Evolutionary conservation across 306 rosid genomes (phyloP), one percentile per base, ranked within the genome.

Genomic region (Benincasa hispida): DNA sequence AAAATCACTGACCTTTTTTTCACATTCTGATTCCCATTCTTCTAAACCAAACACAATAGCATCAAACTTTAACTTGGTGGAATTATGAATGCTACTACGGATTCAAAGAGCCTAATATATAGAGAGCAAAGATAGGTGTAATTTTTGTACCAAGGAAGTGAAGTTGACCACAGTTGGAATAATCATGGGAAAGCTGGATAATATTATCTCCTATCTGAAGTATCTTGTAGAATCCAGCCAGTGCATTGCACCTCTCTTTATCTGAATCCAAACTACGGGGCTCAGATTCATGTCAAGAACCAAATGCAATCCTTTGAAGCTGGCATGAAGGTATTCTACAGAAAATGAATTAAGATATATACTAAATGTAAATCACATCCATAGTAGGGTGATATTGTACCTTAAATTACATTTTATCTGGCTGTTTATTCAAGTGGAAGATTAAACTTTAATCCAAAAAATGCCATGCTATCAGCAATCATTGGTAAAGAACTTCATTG

Each of bases 101-200:
- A 63, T 63, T 27, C 18, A 2, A 39, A 21, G 53, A 21, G 53
- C 5, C 30, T 21, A 67, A 67, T 67, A 67, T 67, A 67, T 37
- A 45, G 47, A 34, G 69, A 32, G 42, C 45, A 62, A 18, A 62
- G 72, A 34, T 10, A 4, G 53, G 50, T 67, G 53, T 39, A 17
- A 67, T 39, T n/a, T 67, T 67, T 65, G 51, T n/a, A 67, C 53
- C 30, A 67, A 39, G 53, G 73, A 67, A 35, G 21, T 67, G 73
- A 67, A 12, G 73, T 37, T 66, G 51, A 66, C 48, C 50, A 66
- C 18, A 9, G 53, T 39, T 66, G 18, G 32, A 37, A 10, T 21
- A 22, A n/a, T 37, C 73, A n/a, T 39, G 30, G 14, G 48, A 65
- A 65, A 65, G 45, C 73, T 67, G 51, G 30, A 67, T 35, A 19